Base-by-base conservation (phyloP, 371 early-diverging fungal species). In the Rhizomucor miehei region DNA sequence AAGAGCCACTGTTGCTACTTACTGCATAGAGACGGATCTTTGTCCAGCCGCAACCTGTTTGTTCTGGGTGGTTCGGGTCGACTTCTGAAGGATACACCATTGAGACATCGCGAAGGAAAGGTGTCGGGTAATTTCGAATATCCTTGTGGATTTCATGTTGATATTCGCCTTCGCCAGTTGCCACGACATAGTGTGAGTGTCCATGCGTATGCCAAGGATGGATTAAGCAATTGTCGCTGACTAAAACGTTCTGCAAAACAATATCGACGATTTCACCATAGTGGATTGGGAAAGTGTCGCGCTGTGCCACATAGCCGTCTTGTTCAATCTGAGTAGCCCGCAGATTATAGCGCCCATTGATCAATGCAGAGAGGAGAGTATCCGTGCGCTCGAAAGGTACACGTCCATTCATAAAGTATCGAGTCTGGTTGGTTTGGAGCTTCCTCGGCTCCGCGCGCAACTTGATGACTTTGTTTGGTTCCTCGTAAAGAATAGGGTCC, bases 161-260 rank as follows among this genome's bases (percentile, higher is more conserved):
- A 52, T 75, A 74, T 36, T 66, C 64, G 14, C 74, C 75, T 6
- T 29, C 24, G 13, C 78, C 74, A 17, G 65, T 57, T 4, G 71
- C 71, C 45, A 75, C 64, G 23, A 65, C 20, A 52, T 67, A 71
- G 38, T 75, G 75, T 2, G 72, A 69, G 19, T 75, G 75, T 11
- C 75, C 75, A 52, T 71, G 75, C 14, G 75, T 75, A 37, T 75
- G 75, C 75, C 75, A 71, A 12, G 75, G 72, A 49, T 75, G 75
- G 9, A 69, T 16, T 6, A 71, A 23, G 36, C 72, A 75, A 4
- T 52, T 35, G n/a, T 17, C 38, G 16, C 67, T 63, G 8, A 43
- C 46, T 37, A 44, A 11, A 1, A 41, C 52, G 25, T 57, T 69
- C 37, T 75, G 75, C 17, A 71, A 59, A 1, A 75, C 75, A 14